phyloP scores from a whole-genome alignment of 495 filamentous ascomycete genomes.

The Bacidia rubella region DNA sequence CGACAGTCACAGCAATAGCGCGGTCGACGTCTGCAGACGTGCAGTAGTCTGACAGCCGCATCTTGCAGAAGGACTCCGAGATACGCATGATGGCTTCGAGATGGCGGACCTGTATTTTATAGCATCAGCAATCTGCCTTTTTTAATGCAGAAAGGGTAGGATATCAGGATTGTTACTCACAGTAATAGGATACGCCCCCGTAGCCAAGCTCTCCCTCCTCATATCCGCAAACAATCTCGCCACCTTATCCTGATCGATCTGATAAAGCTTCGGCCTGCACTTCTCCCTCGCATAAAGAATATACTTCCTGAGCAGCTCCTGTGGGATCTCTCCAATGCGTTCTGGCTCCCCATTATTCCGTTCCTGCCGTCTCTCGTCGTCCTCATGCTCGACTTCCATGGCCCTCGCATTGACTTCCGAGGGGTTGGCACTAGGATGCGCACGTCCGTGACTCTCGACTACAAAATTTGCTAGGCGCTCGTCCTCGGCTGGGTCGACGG shows the following conservation, averaged over 20 bases:
- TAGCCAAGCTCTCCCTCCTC: conserved; percentile 80
- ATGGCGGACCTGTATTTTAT: conserved; percentile 69
- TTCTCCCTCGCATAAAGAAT: conserved; percentile 90
- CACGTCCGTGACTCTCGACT: conserved; percentile 78
- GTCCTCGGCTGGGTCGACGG: conserved; percentile 92
- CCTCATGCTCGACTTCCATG: conserved; percentile 46
- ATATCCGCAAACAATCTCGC: conserved; percentile 92
- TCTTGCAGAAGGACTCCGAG: conserved; percentile 81
- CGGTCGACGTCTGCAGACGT: conserved; percentile 83
- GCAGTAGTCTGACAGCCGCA: conserved; percentile 91
- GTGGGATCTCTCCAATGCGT: conserved; percentile 69
- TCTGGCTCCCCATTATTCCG: conserved; percentile 34
- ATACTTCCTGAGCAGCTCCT: conserved; percentile 90
- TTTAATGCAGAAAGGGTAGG: not conserved
- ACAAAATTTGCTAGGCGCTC: conserved; percentile 92
- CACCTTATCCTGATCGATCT: conserved; percentile 97
- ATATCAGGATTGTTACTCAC: too few relatives aligned
- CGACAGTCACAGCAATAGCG: conserved; percentile 92
- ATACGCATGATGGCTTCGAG: conserved; percentile 95
- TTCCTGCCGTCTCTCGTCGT: conserved; percentile 27
- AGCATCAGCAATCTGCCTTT: not conserved
- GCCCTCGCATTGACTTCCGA: conserved; percentile 41
- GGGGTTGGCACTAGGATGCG: conserved; percentile 56
- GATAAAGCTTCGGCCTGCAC: conserved; percentile 83
- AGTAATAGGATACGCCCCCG: conserved; percentile 94